Evolutionary conservation across 495 filamentous ascomycete genomes (phyloP).

Genomic region (Annulohypoxylon nitens): DNA sequence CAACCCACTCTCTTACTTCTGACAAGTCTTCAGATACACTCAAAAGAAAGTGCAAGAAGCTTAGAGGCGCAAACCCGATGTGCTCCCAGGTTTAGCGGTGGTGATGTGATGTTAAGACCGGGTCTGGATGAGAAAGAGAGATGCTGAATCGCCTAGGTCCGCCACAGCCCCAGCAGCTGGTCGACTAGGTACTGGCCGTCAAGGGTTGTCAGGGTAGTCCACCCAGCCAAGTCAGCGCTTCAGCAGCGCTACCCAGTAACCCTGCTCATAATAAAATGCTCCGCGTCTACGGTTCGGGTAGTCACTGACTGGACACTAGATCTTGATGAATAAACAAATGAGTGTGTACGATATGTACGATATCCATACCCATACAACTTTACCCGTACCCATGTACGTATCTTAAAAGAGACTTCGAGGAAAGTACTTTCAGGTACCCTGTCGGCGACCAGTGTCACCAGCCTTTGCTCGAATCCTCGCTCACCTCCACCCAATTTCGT

Average conservation of each 20-base stretch:
- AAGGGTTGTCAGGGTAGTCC: background rate
- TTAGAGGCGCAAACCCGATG: background rate
- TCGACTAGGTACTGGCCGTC: background rate
- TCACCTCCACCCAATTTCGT: conserved; percentile 50
- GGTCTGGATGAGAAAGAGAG: conserved; percentile 11
- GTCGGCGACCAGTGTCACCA: conserved; percentile 51
- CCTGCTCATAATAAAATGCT: conserved; percentile 41
- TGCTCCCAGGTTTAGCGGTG: background rate
- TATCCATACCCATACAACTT: background rate
- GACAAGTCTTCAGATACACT: background rate
- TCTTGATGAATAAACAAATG: conserved; percentile 46
- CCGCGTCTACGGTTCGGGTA: conserved; percentile 42
- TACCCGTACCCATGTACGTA: background rate
- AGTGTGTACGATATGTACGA: background rate
- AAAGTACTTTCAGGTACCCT: conserved; percentile 46
- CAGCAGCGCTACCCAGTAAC: conserved; percentile 21
- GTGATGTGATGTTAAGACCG: conserved; percentile 4
- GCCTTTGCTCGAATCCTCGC: conserved; percentile 45
- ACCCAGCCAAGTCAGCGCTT: conserved; percentile 42
- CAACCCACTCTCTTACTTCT: conserved; percentile 3
- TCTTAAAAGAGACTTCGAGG: background rate
- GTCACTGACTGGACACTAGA: conserved; percentile 29
- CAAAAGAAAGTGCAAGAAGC: background rate
- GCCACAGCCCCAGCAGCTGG: conserved; percentile 27
- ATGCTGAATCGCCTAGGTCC: conserved; percentile 35